Percentiles rank a stretch among this genome's conserved stretches.
phyloP scores from a whole-genome alignment of 2,329 filamentous ascomycete species.

The Nemania sp. region DNA sequence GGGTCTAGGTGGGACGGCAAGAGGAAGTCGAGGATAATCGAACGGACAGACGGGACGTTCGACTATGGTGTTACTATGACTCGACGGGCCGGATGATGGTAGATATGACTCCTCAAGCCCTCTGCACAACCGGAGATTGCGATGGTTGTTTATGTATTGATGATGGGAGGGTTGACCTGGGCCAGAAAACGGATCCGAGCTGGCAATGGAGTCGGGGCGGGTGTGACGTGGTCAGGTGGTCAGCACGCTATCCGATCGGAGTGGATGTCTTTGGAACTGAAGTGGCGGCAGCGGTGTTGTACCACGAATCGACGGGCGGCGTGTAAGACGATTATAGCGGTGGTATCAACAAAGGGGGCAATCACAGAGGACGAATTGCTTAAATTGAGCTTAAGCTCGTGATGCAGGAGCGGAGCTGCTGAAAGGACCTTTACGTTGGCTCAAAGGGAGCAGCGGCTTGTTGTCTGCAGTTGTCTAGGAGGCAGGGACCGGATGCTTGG shows the following conservation, averaged over 20 bases:
- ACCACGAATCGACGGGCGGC: constrained; percentile 20
- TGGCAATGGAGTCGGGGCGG: constrained; percentile 35
- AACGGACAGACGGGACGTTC: constrained; percentile 33
- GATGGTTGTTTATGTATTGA: constrained; percentile 22
- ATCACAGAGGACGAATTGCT: constrained; percentile 28
- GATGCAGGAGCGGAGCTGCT: constrained; percentile 32
- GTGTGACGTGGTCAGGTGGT: constrained; percentile 43
- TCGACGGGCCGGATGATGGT: constrained; percentile 48
- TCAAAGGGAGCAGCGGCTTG: constrained; percentile 35
- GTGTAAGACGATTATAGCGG: constrained; percentile 30
- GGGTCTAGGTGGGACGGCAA: constrained; percentile 11
- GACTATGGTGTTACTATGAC: constrained; percentile 33
- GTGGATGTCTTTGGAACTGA: constrained; percentile 24
- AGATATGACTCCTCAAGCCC: constrained; percentile 52
- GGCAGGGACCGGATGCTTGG: constrained; percentile 32
- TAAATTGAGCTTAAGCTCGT: constrained; percentile 26
- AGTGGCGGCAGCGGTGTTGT: constrained; percentile 26
- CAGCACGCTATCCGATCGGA: constrained; percentile 31
- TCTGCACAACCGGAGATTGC: constrained; percentile 29
- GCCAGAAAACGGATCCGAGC: constrained; percentile 37
- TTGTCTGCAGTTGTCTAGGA: constrained; percentile 25
- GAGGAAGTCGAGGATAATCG: constrained; percentile 34
- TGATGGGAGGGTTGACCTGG: constrained; percentile 31
- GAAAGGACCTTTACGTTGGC: constrained; percentile 33
- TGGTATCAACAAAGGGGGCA: constrained; percentile 33